phyloP scores from a whole-genome alignment of 1,284 basidiomycete species.

The Ustilago crameri region DNA sequence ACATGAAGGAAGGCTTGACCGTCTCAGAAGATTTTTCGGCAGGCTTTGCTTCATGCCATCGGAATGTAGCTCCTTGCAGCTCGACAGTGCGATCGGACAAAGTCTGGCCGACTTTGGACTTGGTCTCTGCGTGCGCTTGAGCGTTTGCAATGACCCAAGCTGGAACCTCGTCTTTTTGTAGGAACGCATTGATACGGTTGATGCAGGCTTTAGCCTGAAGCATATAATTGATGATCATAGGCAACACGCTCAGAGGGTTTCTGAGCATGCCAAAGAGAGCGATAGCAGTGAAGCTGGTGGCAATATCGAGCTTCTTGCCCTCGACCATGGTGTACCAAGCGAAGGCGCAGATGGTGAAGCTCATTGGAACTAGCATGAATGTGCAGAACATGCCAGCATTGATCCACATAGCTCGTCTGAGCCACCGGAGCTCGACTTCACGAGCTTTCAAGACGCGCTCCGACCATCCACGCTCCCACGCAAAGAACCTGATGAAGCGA shows the following conservation, averaged over 20 bases:
- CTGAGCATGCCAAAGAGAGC: conserved; percentile 56
- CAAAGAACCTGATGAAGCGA: conserved; percentile 59
- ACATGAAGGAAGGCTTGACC: conserved; percentile 10
- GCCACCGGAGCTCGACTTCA: conserved; percentile 31
- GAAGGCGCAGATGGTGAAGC: conserved; percentile 47
- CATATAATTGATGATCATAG: conserved; percentile 47
- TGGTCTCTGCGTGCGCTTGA: conserved; percentile 10
- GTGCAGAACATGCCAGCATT: conserved; percentile 9
- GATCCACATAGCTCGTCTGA: conserved; percentile 11
- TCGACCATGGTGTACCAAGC: conserved; percentile 47
- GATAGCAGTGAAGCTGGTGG: conserved; percentile 53
- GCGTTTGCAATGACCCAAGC: conserved; percentile 73
- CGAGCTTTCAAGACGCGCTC: conserved; percentile 27
- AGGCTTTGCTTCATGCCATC: conserved; percentile 20
- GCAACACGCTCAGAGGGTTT: conserved; percentile 49
- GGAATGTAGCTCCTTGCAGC: conserved; percentile 76
- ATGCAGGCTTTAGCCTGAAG: conserved; percentile 78
- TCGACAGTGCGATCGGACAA: conserved; percentile 72
- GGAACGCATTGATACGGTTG: conserved; percentile 81
- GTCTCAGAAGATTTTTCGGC: not conserved
- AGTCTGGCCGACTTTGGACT: conserved; percentile 9
- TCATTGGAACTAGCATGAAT: conserved; percentile 39
- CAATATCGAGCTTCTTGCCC: conserved; percentile 38
- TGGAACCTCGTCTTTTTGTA: conserved; percentile 83
- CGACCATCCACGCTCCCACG: conserved; percentile 49